phyloP scores from a whole-genome alignment of 2,329 filamentous ascomycete genomes.

The Diaporthe helianthi region DNA sequence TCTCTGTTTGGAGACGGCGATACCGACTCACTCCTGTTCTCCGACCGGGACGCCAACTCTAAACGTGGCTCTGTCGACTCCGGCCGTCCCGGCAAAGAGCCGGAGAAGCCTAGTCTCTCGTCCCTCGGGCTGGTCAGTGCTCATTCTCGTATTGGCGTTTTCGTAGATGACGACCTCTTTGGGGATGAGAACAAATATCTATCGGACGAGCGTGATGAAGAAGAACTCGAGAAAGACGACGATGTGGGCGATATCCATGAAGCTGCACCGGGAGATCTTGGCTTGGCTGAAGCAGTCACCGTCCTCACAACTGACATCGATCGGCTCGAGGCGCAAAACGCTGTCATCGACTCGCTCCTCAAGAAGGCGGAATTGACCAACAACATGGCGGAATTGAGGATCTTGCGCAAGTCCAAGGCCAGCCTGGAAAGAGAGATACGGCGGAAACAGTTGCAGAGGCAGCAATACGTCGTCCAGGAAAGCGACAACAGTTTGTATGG shows the following conservation, averaged over 20 bases:
- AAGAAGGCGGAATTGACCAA: slow-evolving; percentile 97
- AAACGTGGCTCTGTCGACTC: slow-evolving; percentile 52
- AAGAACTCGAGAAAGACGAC: slow-evolving; percentile 61
- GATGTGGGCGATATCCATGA: slow-evolving; percentile 86
- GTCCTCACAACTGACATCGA: slow-evolving; percentile 90
- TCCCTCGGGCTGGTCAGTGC: slow-evolving; percentile 90
- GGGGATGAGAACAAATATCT: slow-evolving; percentile 85
- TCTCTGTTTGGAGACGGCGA: slow-evolving; percentile 71
- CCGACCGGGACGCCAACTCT: slow-evolving; percentile 64
- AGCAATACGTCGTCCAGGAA: slow-evolving; percentile 97
- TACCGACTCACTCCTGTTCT: slow-evolving; percentile 57
- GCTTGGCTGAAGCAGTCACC: slow-evolving; percentile 90
- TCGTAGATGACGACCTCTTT: slow-evolving; percentile 92
- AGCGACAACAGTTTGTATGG: slow-evolving; percentile 97
- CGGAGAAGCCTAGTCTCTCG: slow-evolving; percentile 82
- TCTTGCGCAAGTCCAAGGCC: slow-evolving; percentile 90
- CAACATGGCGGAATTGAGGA: slow-evolving; percentile 90
- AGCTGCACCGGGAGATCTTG: slow-evolving; percentile 92
- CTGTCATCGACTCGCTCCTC: slow-evolving; percentile 88
- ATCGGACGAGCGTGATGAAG: slow-evolving; percentile 84
- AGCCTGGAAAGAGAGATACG: slow-evolving; percentile 92
- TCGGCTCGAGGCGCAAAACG: slow-evolving; percentile 84
- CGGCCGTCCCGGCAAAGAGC: slow-evolving; percentile 49
- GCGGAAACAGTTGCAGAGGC: slow-evolving; percentile 91
- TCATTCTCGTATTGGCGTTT: slow-evolving; percentile 88